Conservation (phyloP, 2,329 filamentous ascomycete genomes). For the Calonectria ilicicola region DNA sequence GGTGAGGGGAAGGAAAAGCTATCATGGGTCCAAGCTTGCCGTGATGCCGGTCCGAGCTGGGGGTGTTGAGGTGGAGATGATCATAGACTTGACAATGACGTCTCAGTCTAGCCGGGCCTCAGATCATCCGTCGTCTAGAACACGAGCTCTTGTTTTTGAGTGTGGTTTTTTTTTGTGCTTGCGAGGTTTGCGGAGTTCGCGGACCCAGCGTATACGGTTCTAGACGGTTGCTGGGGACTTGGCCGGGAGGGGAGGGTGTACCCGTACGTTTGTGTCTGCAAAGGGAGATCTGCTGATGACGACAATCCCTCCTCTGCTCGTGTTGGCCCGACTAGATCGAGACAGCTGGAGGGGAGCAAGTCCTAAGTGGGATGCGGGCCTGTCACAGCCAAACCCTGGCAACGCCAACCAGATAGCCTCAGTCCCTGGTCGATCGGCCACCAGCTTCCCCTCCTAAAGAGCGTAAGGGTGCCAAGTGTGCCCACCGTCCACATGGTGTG, state of each 20-base stretch:
- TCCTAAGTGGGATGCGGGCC: constrained; percentile 6
- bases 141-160: constrained; percentile 9
- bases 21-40: constrained; percentile 8
- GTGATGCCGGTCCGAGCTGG: constrained; percentile 8
- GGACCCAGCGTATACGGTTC: not conserved
- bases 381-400: constrained; percentile 6
- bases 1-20: constrained; percentile 1
- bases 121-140: constrained; percentile 17
- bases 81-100: constrained; percentile 7
- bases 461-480: not conserved
- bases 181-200: not conserved
- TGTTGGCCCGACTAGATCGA: constrained; percentile 15
- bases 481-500: constrained; percentile 16
- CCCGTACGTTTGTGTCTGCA: not conserved
- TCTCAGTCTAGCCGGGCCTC: constrained; percentile 3
- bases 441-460: constrained; percentile 3
- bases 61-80: constrained; percentile 8
- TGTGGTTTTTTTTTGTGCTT: not conserved
- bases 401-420: constrained; percentile 19
- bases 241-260: constrained; percentile 3
- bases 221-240: not conserved
- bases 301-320: not conserved
- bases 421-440: constrained; percentile 21
- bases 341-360: constrained; percentile 2
- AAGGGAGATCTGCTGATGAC: constrained; percentile 15